Base-by-base conservation (phyloP, 192 early-diverging fungal genomes). In the Funneliformis mosseae region DNA sequence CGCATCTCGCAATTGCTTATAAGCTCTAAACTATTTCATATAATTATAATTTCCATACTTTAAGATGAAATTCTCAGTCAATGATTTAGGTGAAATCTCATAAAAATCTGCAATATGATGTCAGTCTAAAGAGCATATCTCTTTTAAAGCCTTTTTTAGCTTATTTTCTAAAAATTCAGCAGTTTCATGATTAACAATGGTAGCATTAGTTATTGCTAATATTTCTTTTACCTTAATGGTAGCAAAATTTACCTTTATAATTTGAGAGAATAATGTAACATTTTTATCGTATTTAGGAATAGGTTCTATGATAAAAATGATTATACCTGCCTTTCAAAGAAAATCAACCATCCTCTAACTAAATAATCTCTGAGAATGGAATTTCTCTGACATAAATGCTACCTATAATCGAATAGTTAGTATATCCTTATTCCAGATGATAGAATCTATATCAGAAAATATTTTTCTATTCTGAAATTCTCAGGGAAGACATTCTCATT, bases 401-500 rank as follows among this genome's bases (percentile, higher is more conserved):
- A 33, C 33, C 3, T 3, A 33, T 33, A 33, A 33, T 33, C 33
- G 3, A 33, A 33, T 3, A 33, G 33, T 33, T 33, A 3, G 33
- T 33, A 33, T 3, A 33, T 33, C 3, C 33, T 33, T 33, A 33
- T 33, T 33, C 33, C 23, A n/a, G 23, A 61, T 61, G 3, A 28
- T 70, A 38, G 28, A 33, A 0, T 70, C 68, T 70, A 70, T 10
- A 33, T 70, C 8, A 2, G 68, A 3, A 38, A 70, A 70, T 70
- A 70, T 38, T 28, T 9, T 7, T 28, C 68, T 42, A 70, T 70
- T 70, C 68, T 70, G 68, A 10, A 69, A 42, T 18, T 73, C 8
- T 23, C 6, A 43, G 46, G 43, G 72, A 12, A 74, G 72, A 74
- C 14, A 74, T 74, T 50, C 72, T 43, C 46, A 16, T 14, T 74